Conservation (phyloP, 345 rosid species). For the Euphorbia tirucalli region DNA sequence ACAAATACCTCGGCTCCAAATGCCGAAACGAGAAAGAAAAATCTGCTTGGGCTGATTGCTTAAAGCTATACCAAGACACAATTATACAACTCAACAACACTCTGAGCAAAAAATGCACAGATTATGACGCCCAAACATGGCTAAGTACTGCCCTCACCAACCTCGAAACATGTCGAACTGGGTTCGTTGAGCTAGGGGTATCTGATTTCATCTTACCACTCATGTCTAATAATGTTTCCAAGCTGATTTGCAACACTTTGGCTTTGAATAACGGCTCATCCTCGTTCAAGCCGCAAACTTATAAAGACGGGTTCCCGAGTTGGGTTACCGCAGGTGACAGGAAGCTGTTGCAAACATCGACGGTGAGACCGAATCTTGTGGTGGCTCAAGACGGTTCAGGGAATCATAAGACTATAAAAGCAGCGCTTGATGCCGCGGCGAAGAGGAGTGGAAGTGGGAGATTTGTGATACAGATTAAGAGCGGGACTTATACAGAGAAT, state of each 20-base stretch:
- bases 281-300: slow-evolving; percentile 27
- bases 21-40: slow-evolving; percentile 56
- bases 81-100: slow-evolving; percentile 60
- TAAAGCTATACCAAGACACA: slow-evolving; percentile 51
- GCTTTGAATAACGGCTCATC: slow-evolving; percentile 46
- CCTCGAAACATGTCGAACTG: slow-evolving; percentile 64
- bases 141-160: slow-evolving; percentile 81
- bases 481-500: slow-evolving; percentile 66
- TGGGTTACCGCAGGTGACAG: slow-evolving; percentile 72
- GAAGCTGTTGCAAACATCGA: slow-evolving; percentile 46
- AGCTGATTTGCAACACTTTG: slow-evolving; percentile 61
- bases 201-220: slow-evolving; percentile 46
- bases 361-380: slow-evolving; percentile 47
- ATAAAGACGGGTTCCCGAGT: slow-evolving; percentile 50
- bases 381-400: slow-evolving; percentile 78
- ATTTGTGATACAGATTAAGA: slow-evolving; percentile 65
- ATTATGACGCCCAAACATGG: slow-evolving; percentile 75
- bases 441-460: slow-evolving; percentile 51
- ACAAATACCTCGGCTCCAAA: slow-evolving; percentile 48
- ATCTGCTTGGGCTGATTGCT: slow-evolving; percentile 83
- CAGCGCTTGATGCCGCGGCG: slow-evolving; percentile 62
- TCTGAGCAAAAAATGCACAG: slow-evolving; percentile 46
- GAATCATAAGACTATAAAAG: slow-evolving; percentile 49
- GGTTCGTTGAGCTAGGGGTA: slow-evolving; percentile 61
- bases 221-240: slow-evolving; percentile 63